A percentile compares a stretch with the other conserved stretches of the same genome.
These are phyloP conservation scores for Nothophoma quercina DNA, from an alignment of 2,329 filamentous ascomycete genomes.

Conservation along the genomic window DNA sequence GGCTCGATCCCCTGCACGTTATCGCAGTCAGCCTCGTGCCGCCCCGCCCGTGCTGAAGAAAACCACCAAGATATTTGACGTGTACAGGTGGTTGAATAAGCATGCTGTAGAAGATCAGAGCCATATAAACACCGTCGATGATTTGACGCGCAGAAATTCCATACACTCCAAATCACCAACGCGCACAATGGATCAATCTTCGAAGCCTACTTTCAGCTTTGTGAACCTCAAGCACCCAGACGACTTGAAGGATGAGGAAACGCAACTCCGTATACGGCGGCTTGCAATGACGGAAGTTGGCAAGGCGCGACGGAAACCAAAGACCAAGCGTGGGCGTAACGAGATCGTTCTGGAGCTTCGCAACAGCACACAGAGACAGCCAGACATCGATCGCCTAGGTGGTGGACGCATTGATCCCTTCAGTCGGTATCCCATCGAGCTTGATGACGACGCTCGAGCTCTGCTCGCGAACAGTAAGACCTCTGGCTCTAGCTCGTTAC, in stretches of 20 bases:
- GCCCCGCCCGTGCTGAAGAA: conserved; percentile 9
- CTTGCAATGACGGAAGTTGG: conserved; percentile 46
- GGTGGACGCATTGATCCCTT: conserved; percentile 37
- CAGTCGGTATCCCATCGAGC: conserved; percentile 32
- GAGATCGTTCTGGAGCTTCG: conserved; percentile 40
- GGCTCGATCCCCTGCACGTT: conserved; percentile 9
- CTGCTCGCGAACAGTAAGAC: conserved; percentile 37
- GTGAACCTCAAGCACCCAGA: conserved; percentile 43
- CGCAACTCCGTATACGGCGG: conserved; percentile 40
- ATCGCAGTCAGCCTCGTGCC: conserved; percentile 10
- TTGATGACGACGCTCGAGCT: conserved; percentile 32
- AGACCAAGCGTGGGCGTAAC: conserved; percentile 34
- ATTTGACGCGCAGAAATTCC: neutral
- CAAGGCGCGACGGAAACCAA: conserved; percentile 37
- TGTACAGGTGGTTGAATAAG: conserved; percentile 18
- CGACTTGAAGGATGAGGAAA: conserved; percentile 42
- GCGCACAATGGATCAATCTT: conserved; percentile 33
- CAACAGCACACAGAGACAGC: conserved; percentile 12
- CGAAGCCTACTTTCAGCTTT: conserved; percentile 38
- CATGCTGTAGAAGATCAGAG: neutral
- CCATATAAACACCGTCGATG: neutral
- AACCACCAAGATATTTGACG: conserved; percentile 3
- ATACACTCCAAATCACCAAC: too few species aligned
- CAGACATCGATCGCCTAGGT: conserved; percentile 29
- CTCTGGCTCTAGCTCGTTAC: neutral